A percentile compares a stretch with the other conserved stretches of the same genome.
These are phyloP conservation scores for Ocimum tenuiflorum DNA, from an alignment of 257 asterid species.

Conservation along the genomic window DNA sequence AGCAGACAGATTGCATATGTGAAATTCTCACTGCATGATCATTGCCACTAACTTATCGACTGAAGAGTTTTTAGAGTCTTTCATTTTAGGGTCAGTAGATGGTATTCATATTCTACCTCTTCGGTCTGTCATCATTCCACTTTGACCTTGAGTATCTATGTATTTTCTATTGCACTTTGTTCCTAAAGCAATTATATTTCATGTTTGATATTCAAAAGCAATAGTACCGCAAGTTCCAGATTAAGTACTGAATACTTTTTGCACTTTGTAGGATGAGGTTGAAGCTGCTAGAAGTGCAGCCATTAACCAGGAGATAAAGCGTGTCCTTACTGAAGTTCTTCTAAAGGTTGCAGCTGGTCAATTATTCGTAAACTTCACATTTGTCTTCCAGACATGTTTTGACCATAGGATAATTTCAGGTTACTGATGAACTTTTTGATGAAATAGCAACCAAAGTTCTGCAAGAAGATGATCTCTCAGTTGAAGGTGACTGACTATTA, in stretches of 20 bases:
- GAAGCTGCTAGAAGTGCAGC: conserved; percentile 89
- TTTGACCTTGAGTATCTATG: conserved; percentile 4
- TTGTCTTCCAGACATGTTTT: conserved; percentile 23
- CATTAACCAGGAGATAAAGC: conserved; percentile 87
- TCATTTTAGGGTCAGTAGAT: too few relatives aligned
- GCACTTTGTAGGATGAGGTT: conserved; percentile 67
- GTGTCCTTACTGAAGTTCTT: conserved; percentile 90
- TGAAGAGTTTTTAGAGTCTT: too few relatives aligned
- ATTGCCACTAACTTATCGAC: too few relatives aligned
- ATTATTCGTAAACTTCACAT: conserved; percentile 14
- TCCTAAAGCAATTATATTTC: background rate
- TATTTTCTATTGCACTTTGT: background rate
- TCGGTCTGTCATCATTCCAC: background rate
- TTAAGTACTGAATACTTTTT: conserved; percentile 21
- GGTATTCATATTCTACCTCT: too few relatives aligned
- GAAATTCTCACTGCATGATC: too few relatives aligned
- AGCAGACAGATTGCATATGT: too few relatives aligned
- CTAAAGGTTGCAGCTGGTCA: conserved; percentile 63
- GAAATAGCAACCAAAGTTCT: conserved; percentile 95
- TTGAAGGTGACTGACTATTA: conserved; percentile 51
- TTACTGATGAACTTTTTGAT: conserved; percentile 92
- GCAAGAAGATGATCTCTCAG: conserved; percentile 57
- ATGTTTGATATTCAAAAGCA: conserved; percentile 1
- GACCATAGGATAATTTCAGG: conserved; percentile 53
- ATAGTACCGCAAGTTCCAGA: background rate